A percentile compares a stretch with the other conserved stretches of the same genome.
These are phyloP conservation scores for Colletotrichum sp. DNA, from an alignment of 2,329 filamentous ascomycete species.

Conservation along the genomic window DNA sequence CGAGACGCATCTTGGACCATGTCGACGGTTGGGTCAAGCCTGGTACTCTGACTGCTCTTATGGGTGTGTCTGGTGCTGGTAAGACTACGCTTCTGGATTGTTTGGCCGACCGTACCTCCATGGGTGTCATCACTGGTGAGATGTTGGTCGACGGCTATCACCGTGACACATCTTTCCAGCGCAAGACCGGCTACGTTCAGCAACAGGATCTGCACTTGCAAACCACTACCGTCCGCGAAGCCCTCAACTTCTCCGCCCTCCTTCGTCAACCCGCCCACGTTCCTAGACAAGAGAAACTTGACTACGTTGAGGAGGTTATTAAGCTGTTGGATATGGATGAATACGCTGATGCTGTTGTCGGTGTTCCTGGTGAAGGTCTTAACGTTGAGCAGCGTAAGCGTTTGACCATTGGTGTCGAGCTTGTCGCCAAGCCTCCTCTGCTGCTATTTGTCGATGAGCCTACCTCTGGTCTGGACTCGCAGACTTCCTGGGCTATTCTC, in stretches of 20 bases:
- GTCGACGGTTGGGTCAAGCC: slow-evolving; percentile 95
- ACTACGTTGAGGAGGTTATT: slow-evolving; percentile 90
- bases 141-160: slow-evolving; percentile 72
- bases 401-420: slow-evolving; percentile 93
- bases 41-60: slow-evolving; percentile 85
- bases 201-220: slow-evolving; percentile 90
- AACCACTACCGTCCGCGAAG: slow-evolving; percentile 87
- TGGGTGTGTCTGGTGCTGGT: slow-evolving; percentile 92
- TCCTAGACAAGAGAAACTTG: slow-evolving; percentile 78
- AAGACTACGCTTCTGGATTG: slow-evolving; percentile 92
- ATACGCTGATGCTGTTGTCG: slow-evolving; percentile 89
- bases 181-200: slow-evolving; percentile 90
- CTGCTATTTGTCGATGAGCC: slow-evolving; percentile 94
- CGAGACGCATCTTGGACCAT: slow-evolving; percentile 78
- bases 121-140: slow-evolving; percentile 86
- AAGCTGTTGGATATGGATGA: slow-evolving; percentile 88
- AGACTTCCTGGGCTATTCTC: slow-evolving; percentile 92
- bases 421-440: slow-evolving; percentile 88
- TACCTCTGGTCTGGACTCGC: slow-evolving; percentile 90
- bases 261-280: slow-evolving; percentile 82
- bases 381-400: slow-evolving; percentile 76
- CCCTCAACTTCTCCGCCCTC: slow-evolving; percentile 82
- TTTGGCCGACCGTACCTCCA: slow-evolving; percentile 82
- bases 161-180: slow-evolving; percentile 83
- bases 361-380: slow-evolving; percentile 86